Conservation (phyloP, 495 filamentous ascomycete genomes). For the Cudoniella acicularis region DNA sequence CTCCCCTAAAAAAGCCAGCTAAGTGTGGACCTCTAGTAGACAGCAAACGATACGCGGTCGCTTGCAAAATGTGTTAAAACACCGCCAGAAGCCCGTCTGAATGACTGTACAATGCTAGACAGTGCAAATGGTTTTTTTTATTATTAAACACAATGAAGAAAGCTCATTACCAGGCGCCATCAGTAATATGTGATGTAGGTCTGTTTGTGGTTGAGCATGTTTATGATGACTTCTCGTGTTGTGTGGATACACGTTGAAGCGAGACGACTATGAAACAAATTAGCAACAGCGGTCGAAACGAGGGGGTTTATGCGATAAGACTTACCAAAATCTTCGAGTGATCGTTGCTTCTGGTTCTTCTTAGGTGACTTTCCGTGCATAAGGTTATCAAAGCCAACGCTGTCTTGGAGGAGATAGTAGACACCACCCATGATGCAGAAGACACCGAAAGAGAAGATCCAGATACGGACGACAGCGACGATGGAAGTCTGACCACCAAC, state of each 20-base stretch:
- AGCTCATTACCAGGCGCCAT: neutral
- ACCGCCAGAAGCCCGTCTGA: neutral
- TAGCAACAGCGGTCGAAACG: conserved; percentile 17
- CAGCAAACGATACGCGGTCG: neutral
- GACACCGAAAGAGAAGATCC: conserved; percentile 84
- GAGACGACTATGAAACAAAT: conserved; percentile 58
- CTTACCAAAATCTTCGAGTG: conserved; percentile 83
- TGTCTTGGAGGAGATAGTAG: conserved; percentile 76
- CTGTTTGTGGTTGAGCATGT: neutral
- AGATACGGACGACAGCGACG: conserved; percentile 78
- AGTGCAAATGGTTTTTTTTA: neutral
- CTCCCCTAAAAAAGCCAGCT: neutral
- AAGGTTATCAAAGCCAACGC: conserved; percentile 76
- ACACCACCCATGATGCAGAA: conserved; percentile 64
- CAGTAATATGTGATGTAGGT: neutral
- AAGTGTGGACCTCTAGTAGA: neutral
- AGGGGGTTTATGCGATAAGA: conserved; percentile 18
- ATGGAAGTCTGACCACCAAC: conserved; percentile 62
- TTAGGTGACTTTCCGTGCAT: conserved; percentile 85
- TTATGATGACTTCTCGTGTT: conserved; percentile 75
- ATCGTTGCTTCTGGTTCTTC: conserved; percentile 69
- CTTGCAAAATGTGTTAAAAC: neutral
- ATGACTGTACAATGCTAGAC: conserved; percentile 6
- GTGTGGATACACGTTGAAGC: conserved; percentile 78
- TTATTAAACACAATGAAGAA: conserved; percentile 4